Percentiles rank a stretch among this genome's conserved stretches.
phyloP scores from a whole-genome alignment of 208 protist genomes.

The Leptomonas seymouri region DNA sequence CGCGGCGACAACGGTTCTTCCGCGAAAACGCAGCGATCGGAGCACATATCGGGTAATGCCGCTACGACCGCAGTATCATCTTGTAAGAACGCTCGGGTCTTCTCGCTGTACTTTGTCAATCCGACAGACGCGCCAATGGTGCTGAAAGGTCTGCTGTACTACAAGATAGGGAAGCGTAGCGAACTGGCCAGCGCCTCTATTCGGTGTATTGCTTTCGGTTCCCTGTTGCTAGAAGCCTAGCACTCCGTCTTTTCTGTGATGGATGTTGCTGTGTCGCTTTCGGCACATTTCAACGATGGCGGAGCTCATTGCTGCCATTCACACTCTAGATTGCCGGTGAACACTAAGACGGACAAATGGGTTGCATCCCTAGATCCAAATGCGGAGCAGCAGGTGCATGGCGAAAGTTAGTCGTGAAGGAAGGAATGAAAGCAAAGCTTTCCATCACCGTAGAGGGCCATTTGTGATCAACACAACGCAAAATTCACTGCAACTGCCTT shows the following conservation, averaged over 20 bases:
- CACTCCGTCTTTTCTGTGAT: conserved; percentile 9
- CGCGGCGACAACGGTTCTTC: too few relatives aligned
- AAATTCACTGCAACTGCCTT: too few relatives aligned
- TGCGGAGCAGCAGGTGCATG: too few relatives aligned
- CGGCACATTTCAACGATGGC: not conserved
- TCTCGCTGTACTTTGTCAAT: conserved; percentile 70
- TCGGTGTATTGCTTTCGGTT: conserved; percentile 69
- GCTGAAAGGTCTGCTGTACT: conserved; percentile 85
- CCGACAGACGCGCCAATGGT: conserved; percentile 50
- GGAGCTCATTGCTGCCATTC: too few relatives aligned
- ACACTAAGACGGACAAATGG: too few relatives aligned
- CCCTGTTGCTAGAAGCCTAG: conserved; percentile 46
- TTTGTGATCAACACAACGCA: too few relatives aligned
- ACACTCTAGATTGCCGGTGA: too few relatives aligned
- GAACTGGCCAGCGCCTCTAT: conserved; percentile 39
- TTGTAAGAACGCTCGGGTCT: conserved; percentile 27
- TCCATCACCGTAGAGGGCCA: too few relatives aligned
- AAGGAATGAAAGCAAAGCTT: too few relatives aligned
- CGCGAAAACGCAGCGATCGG: not conserved
- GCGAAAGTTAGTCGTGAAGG: too few relatives aligned
- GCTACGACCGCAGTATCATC: not conserved
- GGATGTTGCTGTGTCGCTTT: conserved; percentile 4
- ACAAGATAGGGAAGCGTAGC: conserved; percentile 47
- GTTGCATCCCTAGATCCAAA: too few relatives aligned
- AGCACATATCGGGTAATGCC: too few relatives aligned